phyloP scores from a whole-genome alignment of 108 stramenopile genomes.

The Halocafeteria seosinensis region DNA sequence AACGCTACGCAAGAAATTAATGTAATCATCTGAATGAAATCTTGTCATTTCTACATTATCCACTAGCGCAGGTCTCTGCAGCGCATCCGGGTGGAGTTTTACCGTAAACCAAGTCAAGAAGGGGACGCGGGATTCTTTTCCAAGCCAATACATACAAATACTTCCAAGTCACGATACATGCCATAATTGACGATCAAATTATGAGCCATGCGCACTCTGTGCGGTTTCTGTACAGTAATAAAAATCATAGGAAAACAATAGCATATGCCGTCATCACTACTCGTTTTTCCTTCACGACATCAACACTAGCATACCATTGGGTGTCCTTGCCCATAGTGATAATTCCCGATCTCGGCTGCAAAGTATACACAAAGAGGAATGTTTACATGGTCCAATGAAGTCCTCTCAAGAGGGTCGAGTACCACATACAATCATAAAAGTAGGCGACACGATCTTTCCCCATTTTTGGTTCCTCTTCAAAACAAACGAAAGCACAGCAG shows the following conservation, averaged over 20 bases:
- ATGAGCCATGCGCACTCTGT: slow-evolving; percentile 98
- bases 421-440: no score
- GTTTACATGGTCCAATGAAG: no score
- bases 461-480: no score
- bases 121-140: background rate
- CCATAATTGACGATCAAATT: slow-evolving; percentile 95
- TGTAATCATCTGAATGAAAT: slow-evolving; percentile 96
- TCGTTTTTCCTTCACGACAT: background rate
- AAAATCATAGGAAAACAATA: background rate
- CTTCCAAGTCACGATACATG: slow-evolving; percentile 89
- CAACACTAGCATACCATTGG: slow-evolving; percentile 55
- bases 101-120: background rate
- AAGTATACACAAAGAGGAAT: no score
- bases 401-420: no score
- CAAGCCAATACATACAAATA: slow-evolving; percentile 34
- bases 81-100: background rate
- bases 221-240: slow-evolving; percentile 36
- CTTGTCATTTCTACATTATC: slow-evolving; percentile 79
- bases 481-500: no score
- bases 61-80: slow-evolving; percentile 63
- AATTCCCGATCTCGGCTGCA: slow-evolving; percentile 44
- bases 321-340: slow-evolving; percentile 77
- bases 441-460: no score
- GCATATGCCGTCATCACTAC: background rate
- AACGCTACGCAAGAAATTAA: slow-evolving; percentile 87